Conservation (phyloP, 306 rosid genomes). For the Morella rubra region DNA sequence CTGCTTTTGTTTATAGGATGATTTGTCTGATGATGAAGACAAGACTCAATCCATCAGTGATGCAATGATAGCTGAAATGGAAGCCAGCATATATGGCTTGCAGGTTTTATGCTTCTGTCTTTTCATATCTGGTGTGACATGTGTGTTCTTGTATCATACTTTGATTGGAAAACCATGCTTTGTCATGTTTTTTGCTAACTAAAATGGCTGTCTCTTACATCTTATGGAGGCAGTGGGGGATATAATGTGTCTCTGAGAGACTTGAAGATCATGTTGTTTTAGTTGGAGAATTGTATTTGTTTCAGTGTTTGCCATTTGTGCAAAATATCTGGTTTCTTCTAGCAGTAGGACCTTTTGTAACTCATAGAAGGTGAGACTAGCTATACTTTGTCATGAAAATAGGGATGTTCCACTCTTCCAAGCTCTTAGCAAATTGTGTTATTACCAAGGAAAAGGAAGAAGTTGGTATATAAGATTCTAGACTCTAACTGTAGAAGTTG, state of each 20-base stretch:
- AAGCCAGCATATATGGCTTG: slow-evolving; percentile 76
- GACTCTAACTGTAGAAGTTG: not conserved
- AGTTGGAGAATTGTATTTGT: not conserved
- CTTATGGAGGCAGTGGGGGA: not conserved
- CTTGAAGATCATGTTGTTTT: not conserved
- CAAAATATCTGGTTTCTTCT: not conserved
- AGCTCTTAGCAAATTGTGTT: not conserved
- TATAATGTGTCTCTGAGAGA: not conserved
- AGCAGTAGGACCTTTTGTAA: not conserved
- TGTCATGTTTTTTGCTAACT: not conserved
- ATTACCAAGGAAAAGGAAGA: not conserved
- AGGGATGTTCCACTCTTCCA: slow-evolving; percentile 3
- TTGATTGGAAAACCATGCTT: not conserved
- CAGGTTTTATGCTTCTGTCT: slow-evolving; percentile 56
- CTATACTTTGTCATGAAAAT: slow-evolving; percentile 4
- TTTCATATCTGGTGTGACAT: slow-evolving; percentile 20
- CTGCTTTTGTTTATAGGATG: slow-evolving; percentile 50
- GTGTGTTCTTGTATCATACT: not conserved
- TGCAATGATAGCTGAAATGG: slow-evolving; percentile 78
- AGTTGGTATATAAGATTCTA: not conserved
- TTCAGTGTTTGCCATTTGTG: not conserved
- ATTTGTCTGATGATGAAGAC: slow-evolving; percentile 41
- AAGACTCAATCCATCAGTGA: slow-evolving; percentile 52
- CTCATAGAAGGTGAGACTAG: not conserved
- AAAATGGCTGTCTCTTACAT: not conserved